Evolutionary conservation across 2,329 filamentous ascomycete genomes (phyloP), one percentile per base, ranked within the genome.

Genomic region (Tympanopsis confertula): DNA sequence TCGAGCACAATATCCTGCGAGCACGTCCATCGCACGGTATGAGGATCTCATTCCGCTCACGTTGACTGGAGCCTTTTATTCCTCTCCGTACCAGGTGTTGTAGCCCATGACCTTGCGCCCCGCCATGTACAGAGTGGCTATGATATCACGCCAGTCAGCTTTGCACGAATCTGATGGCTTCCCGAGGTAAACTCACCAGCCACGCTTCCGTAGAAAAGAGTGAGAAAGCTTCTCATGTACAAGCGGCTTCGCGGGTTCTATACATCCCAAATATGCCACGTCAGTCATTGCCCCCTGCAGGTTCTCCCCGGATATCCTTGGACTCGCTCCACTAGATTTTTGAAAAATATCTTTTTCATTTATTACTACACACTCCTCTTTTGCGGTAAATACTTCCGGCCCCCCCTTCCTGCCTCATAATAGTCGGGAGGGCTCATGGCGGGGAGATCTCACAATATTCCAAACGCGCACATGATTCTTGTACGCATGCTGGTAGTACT

Each of bases 51-150:
- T n/a, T n/a, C n/a, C n/a, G n/a, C n/a, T n/a, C n/a, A n/a, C n/a
- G n/a, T n/a, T 15, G 10, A 18, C 17, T 18, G 12, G 3, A 13
- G 24, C 26, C 17, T 37, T 48, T 54, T 69, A 76, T 47, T 63
- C 54, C 59, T 73, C 69, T 55, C 69, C 63, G 52, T 76, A 84
- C 78, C 78, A 87, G 44, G 78, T 85, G 74, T 86, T 88, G 71
- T 88, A 75, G 53, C 84, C 84, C 45, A 78, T 56, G 46, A 83
- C 65, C 66, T 83, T 77, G 57, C 84, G 81, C 58, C 69, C 64
- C 66, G 82, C 78, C 66, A 79, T 81, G 68, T 83, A 89, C 62
- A 85, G 64, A 47, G 63, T 56, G 38, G 62, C 72, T 77, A 46
- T 38, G 14, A 33, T 15, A 33, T 4, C 24, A 38, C 13, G 39